Percentiles rank a stretch among this genome's conserved stretches.
These are phyloP conservation scores for Candida rishiriensis DNA, from an alignment of 805 yeast species.

Conservation along the genomic window DNA sequence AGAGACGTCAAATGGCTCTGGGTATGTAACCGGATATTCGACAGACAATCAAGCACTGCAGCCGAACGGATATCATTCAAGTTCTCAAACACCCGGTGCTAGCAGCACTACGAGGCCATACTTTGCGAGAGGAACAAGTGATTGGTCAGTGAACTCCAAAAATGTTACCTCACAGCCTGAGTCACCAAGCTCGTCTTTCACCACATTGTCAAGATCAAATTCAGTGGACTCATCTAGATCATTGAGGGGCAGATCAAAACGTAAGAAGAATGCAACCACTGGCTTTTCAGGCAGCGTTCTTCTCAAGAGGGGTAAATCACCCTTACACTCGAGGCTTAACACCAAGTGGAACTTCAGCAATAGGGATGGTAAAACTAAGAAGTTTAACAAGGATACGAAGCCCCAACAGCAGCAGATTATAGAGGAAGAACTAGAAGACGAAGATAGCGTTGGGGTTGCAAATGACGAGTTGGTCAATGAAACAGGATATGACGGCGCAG, in stretches of 20 bases:
- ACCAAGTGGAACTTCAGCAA: conserved; percentile 26
- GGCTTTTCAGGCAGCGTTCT: conserved; percentile 9
- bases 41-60: conserved; percentile 22
- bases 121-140: conserved; percentile 30
- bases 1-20: conserved; percentile 45
- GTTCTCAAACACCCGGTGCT: conserved; percentile 1
- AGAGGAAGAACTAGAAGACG: conserved; percentile 22
- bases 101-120: conserved; percentile 16
- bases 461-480: conserved; percentile 7
- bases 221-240: conserved; percentile 33
- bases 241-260: conserved; percentile 22
- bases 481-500: conserved; percentile 11
- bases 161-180: conserved; percentile 23
- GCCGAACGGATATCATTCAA: not conserved
- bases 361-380: conserved; percentile 5
- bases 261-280: conserved; percentile 8
- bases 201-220: conserved; percentile 30
- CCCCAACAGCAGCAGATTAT: conserved; percentile 16
- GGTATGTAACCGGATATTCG: conserved; percentile 33
- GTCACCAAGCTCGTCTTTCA: conserved; percentile 32
- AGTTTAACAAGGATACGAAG: conserved; percentile 11
- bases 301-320: conserved; percentile 30
- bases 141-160: conserved; percentile 24
- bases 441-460: conserved; percentile 7
- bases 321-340: conserved; percentile 25